Conservation (phyloP, 352 stramenopile species). For the Saprolegnia parasitica region DNA sequence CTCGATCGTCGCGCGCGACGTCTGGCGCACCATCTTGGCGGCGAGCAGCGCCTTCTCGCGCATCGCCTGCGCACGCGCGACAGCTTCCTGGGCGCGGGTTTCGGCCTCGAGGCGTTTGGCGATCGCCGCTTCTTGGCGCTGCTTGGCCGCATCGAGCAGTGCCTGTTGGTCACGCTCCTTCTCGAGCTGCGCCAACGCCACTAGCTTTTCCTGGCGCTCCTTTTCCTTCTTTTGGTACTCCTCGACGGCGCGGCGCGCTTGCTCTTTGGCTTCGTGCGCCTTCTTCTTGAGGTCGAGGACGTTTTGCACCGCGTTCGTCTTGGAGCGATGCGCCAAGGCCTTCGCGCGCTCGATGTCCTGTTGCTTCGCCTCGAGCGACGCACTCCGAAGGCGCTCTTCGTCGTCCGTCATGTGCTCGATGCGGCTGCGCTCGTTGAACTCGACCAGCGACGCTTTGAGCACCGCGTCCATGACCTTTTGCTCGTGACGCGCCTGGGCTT, state of each 20-base stretch:
- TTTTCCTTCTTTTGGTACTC: conserved; percentile 54
- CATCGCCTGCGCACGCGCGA: conserved; percentile 58
- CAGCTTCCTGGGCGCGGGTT: conserved; percentile 48
- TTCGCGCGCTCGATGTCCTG: conserved; percentile 38
- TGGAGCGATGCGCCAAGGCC: conserved; percentile 45
- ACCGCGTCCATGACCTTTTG: conserved; percentile 75
- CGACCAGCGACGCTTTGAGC: conserved; percentile 65
- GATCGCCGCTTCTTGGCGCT: conserved; percentile 58
- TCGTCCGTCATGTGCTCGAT: conserved; percentile 18
- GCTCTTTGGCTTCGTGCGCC: conserved; percentile 54
- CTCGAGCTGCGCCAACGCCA: conserved; percentile 42
- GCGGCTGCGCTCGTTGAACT: conserved; percentile 51
- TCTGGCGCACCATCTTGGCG: conserved; percentile 54
- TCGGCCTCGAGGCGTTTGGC: conserved; percentile 65
- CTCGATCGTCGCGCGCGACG: conserved; percentile 64
- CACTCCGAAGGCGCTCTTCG: neutral
- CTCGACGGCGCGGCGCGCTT: conserved; percentile 54
- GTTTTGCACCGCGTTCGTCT: conserved; percentile 62
- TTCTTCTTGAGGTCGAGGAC: conserved; percentile 68
- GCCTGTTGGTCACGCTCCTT: conserved; percentile 42
- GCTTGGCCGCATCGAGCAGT: conserved; percentile 45
- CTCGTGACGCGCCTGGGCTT: conserved; percentile 54
- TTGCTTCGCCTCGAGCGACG: conserved; percentile 45
- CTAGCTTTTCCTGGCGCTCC: conserved; percentile 51
- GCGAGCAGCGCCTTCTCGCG: conserved; percentile 57